phyloP scores from a whole-genome alignment of 2,329 filamentous ascomycete genomes.

The Ophiocordyceps camponoti-rufipedis region DNA sequence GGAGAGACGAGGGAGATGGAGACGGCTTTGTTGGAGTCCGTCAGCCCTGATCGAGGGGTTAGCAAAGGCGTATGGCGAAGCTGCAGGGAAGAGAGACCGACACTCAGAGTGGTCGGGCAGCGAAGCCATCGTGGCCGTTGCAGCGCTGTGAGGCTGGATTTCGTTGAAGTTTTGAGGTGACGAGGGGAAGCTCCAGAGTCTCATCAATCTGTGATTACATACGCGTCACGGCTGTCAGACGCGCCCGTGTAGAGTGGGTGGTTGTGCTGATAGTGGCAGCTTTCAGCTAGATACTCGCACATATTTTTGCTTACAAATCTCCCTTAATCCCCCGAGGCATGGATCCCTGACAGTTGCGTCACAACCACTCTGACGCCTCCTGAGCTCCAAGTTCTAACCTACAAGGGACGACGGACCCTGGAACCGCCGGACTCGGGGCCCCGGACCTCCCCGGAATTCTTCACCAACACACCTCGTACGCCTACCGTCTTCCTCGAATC shows the following conservation, averaged over 20 bases:
- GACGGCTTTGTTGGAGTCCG: slow-evolving; percentile 42
- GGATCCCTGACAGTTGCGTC: not conserved
- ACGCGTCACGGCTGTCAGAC: not conserved
- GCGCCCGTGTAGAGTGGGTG: not conserved
- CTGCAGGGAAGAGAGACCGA: slow-evolving; percentile 6
- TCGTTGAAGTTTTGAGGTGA: not conserved
- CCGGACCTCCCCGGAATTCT: not conserved
- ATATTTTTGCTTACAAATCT: not conserved
- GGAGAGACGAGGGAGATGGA: slow-evolving; percentile 39
- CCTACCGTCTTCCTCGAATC: not conserved
- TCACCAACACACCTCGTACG: not conserved
- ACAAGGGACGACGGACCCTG: not conserved
- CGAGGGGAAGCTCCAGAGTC: not conserved
- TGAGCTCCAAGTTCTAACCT: not conserved
- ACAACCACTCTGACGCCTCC: not conserved
- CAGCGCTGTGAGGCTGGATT: not conserved
- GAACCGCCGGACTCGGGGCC: not conserved
- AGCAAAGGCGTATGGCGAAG: not conserved
- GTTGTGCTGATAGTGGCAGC: not conserved
- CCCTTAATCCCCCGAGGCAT: not conserved
- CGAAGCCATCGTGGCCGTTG: slow-evolving; percentile 10
- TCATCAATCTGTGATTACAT: not conserved
- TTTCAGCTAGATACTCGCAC: not conserved
- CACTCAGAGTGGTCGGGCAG: slow-evolving; percentile 15
- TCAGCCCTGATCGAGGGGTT: slow-evolving; percentile 27